Conservation (phyloP, 352 stramenopile species). For the Phytopythium delawarense region DNA sequence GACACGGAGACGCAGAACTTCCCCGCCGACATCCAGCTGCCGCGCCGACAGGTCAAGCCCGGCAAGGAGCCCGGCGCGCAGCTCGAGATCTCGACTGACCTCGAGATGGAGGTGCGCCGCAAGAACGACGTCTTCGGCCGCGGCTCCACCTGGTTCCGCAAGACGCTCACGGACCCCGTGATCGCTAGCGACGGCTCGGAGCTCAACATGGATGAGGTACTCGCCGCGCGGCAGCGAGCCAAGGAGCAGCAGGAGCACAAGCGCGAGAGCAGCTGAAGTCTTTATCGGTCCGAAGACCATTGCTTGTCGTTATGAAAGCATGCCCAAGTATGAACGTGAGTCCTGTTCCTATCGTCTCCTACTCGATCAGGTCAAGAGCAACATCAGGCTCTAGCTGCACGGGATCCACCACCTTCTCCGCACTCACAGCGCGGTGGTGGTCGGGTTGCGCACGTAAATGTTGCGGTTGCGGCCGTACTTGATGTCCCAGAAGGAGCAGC, state of each 20-base stretch:
- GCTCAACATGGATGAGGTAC: constrained; percentile 84
- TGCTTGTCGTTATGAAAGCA: not conserved
- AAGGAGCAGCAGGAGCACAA: constrained; percentile 29
- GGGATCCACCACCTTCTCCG: not conserved
- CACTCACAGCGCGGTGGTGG: not conserved
- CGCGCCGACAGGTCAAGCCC: constrained; percentile 78
- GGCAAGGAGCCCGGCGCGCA: constrained; percentile 37
- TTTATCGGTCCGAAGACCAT: too few species aligned
- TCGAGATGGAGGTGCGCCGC: constrained; percentile 64
- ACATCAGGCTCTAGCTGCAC: too few species aligned
- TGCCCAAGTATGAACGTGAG: not conserved
- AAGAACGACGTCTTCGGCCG: constrained; percentile 76
- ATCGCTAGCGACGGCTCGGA: constrained; percentile 73
- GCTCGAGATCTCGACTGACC: constrained; percentile 64
- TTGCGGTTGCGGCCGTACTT: constrained; percentile 40
- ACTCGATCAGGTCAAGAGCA: not conserved
- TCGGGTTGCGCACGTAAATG: constrained; percentile 18
- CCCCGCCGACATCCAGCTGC: constrained; percentile 58
- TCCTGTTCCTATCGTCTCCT: not conserved
- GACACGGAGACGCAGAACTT: constrained; percentile 80
- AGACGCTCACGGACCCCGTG: constrained; percentile 67
- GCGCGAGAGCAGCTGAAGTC: not conserved
- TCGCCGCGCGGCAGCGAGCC: constrained; percentile 39
- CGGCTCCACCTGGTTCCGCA: constrained; percentile 78
- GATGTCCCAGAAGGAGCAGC: constrained; percentile 46